These are phyloP conservation scores for Magnusiomyces paraingens DNA, from an alignment of 1,139 yeast species.

Conservation along the genomic window DNA sequence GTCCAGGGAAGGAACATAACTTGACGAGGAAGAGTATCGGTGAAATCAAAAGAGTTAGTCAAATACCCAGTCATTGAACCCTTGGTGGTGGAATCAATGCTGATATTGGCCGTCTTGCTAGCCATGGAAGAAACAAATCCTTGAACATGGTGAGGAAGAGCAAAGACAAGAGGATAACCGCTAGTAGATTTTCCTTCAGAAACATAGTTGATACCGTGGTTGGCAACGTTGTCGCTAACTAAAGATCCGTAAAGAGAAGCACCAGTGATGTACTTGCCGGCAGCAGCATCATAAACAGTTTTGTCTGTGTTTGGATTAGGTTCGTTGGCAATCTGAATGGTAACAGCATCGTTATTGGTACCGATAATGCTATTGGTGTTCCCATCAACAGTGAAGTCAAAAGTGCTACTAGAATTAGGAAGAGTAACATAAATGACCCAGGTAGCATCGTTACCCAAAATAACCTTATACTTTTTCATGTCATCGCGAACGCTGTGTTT, in stretches of 20 bases:
- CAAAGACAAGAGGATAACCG: constrained; percentile 52
- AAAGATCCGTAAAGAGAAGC: constrained; percentile 38
- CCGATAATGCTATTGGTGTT: constrained; percentile 19
- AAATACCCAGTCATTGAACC: constrained; percentile 60
- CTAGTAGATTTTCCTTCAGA: constrained; percentile 49
- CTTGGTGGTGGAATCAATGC: constrained; percentile 53
- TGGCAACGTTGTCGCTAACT: constrained; percentile 23
- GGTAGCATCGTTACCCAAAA: constrained; percentile 42
- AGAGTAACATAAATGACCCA: constrained; percentile 59
- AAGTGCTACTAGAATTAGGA: constrained; percentile 36
- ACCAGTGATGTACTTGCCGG: constrained; percentile 50
- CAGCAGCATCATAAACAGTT: constrained; percentile 44
- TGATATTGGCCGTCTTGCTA: constrained; percentile 58
- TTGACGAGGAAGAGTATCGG: constrained; percentile 45
- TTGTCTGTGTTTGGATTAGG: constrained; percentile 29
- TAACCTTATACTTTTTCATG: constrained; percentile 50
- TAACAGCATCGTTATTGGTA: constrained; percentile 41
- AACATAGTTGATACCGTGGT: constrained; percentile 47
- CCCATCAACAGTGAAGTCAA: constrained; percentile 33
- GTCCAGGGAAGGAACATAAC: constrained; percentile 61
- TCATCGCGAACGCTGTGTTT: constrained; percentile 25
- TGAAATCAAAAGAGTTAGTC: constrained; percentile 44
- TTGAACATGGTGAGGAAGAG: constrained; percentile 64
- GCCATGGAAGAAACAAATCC: constrained; percentile 51
- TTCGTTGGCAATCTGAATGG: constrained; percentile 53